A percentile compares a stretch with the other conserved stretches of the same genome.
These are phyloP conservation scores for Rasamsonia emersonii DNA, from an alignment of 2,329 filamentous ascomycete genomes.

Conservation along the genomic window DNA sequence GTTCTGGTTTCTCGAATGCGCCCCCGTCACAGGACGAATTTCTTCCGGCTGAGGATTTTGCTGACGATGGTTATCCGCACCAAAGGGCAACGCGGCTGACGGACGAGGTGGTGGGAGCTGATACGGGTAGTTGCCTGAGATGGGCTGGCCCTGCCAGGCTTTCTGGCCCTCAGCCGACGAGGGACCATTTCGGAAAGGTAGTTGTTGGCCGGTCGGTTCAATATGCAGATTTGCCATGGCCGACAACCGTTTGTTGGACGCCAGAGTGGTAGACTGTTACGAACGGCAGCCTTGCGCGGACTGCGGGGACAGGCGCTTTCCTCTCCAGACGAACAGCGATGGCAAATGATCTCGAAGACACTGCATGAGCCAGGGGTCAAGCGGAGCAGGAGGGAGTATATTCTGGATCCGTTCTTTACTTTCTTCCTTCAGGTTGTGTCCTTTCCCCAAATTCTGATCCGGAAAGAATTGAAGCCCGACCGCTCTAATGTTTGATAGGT, in stretches of 20 bases:
- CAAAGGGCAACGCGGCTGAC: constrained; percentile 25
- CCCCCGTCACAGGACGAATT: constrained; percentile 13
- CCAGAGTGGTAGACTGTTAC: constrained; percentile 1
- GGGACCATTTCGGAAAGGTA: constrained; percentile 20
- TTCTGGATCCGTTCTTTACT: too few species aligned
- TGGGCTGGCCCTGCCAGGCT: constrained; percentile 23
- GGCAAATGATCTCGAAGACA: neutral
- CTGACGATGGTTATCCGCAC: constrained; percentile 23
- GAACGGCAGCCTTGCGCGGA: neutral
- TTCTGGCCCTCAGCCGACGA: constrained; percentile 19
- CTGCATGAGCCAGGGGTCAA: too few species aligned
- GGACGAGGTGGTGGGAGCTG: constrained; percentile 33
- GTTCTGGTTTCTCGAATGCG: constrained; percentile 10
- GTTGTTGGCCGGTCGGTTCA: constrained; percentile 33
- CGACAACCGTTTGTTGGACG: constrained; percentile 6
- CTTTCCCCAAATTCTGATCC: too few species aligned
- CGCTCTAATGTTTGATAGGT: too few species aligned
- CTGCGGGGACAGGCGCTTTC: neutral
- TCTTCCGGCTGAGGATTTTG: constrained; percentile 17
- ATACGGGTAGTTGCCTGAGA: constrained; percentile 25
- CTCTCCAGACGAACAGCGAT: neutral
- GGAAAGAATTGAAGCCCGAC: too few species aligned
- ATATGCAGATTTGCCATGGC: constrained; percentile 30
- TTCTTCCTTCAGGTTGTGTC: too few species aligned
- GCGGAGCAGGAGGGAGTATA: too few species aligned